Percentiles rank a stretch among this genome's conserved stretches.
Conservation (phyloP, 1,284 basidiomycete species). For the Cryptococcus neoformans region DNA sequence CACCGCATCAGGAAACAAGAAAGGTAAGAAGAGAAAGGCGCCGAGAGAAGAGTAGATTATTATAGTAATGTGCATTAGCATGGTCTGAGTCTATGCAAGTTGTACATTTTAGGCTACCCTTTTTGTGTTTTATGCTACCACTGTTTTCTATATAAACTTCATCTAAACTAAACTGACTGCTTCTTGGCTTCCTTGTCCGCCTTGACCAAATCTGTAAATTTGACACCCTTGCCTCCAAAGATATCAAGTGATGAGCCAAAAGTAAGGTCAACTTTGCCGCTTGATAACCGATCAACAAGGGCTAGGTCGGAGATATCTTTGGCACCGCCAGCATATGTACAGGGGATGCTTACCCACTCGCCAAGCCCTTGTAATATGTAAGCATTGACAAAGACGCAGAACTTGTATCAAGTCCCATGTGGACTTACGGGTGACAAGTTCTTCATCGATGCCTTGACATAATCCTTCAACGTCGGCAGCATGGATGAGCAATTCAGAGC, state of each 20-base stretch:
- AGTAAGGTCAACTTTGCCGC: conserved; percentile 88
- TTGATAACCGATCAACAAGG: conserved; percentile 75
- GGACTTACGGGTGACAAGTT: conserved; percentile 72
- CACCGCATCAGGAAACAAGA: conserved; percentile 8
- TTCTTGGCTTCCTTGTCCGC: conserved; percentile 37
- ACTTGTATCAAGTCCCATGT: background rate
- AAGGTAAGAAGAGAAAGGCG: conserved; percentile 17
- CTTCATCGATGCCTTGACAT: conserved; percentile 93
- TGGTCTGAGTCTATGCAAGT: background rate
- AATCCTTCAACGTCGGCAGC: conserved; percentile 98
- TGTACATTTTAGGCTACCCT: no score
- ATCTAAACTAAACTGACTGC: conserved; percentile 2
- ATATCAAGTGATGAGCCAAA: conserved; percentile 93
- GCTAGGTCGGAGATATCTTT: conserved; percentile 81
- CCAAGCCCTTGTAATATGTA: conserved; percentile 64
- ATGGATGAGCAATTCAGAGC: conserved; percentile 91
- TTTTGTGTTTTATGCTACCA: no score
- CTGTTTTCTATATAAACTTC: no score
- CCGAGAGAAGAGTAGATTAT: conserved; percentile 5
- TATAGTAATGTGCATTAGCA: conserved; percentile 1
- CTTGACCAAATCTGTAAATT: conserved; percentile 64
- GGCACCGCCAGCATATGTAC: conserved; percentile 97
- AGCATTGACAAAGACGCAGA: background rate
- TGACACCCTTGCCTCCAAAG: conserved; percentile 72
- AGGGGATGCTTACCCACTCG: conserved; percentile 86